Base-by-base conservation (phyloP, 2,329 filamentous ascomycete genomes). In the Cadophora sp. region DNA sequence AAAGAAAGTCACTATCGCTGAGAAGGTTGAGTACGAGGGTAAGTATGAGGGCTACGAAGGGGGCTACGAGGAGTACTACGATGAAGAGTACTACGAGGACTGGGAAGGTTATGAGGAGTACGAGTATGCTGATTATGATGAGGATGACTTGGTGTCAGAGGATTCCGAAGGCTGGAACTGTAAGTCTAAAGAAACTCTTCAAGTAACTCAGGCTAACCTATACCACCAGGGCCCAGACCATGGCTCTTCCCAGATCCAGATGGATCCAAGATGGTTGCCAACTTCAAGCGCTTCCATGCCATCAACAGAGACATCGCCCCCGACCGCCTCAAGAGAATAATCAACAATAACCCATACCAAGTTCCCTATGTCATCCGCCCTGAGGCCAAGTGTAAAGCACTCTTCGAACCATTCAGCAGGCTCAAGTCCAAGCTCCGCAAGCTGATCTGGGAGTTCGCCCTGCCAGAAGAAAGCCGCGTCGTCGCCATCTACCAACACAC, bases 281-380 rank as follows among this genome's bases (percentile, higher is more conserved):
- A 41, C 20, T 58, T 58, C 33, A 24, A 58, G 20, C n/a, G 53
- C 8, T 58, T 41, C 20, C 53, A 58, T 22, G 33, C n/a, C 1
- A n/a, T 58, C 30, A 58, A 58, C 33, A 58, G 53, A 58, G 53
- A 58, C 20, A 14, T 58, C 18, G 33, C 53, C 3, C 53, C 53
- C 22, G 3, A 39, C 18, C 9, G 36, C 11, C 53, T 58, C 2
- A 58, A 20, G 13, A 16, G 18, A 13, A 22, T 24, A 13, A 39
- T 41, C 33, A 41, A 41, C n/a, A 2, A 3, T 11, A 14, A 36
- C n/a, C 53, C 53, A 1, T 58, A 41, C 11, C n/a, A 14, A 13
- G 20, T 24, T 3, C 53, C 53, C 33, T 58, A 2, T 33, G 53
- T 41, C 20, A 24, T 58, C 33, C 20, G 20, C n/a, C 36, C 36